phyloP scores from a whole-genome alignment of 768 basidiomycete species.

The Boletus eberwhitei region DNA sequence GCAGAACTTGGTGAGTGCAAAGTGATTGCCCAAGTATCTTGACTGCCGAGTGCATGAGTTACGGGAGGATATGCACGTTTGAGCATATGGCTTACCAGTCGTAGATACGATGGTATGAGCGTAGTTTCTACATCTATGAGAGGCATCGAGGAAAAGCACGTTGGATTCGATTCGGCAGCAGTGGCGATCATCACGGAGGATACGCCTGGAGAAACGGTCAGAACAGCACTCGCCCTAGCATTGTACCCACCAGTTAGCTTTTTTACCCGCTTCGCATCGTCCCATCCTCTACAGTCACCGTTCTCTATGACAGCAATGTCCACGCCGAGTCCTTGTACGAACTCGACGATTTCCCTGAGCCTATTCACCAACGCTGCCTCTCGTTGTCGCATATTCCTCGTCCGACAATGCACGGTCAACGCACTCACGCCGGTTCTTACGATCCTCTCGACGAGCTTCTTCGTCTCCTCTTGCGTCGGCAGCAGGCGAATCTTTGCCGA shows the following conservation, averaged over 20 bases:
- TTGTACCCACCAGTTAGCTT: slow-evolving; percentile 61
- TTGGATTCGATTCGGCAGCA: slow-evolving; percentile 89
- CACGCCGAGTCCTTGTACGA: slow-evolving; percentile 68
- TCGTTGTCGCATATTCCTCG: slow-evolving; percentile 82
- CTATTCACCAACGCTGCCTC: slow-evolving; percentile 78
- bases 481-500: slow-evolving; percentile 92
- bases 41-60: slow-evolving; percentile 41
- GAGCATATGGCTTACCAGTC: slow-evolving; percentile 47
- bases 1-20: slow-evolving; percentile 86
- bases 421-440: slow-evolving; percentile 83
- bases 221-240: background rate
- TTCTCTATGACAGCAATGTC: slow-evolving; percentile 91
- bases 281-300: slow-evolving; percentile 81
- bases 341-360: slow-evolving; percentile 80
- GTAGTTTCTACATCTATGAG: slow-evolving; percentile 65
- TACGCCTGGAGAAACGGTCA: slow-evolving; percentile 47
- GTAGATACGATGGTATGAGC: slow-evolving; percentile 70
- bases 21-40: slow-evolving; percentile 75
- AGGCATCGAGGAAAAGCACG: slow-evolving; percentile 73
- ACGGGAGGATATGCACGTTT: background rate
- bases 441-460: slow-evolving; percentile 86
- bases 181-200: slow-evolving; percentile 96
- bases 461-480: slow-evolving; percentile 81
- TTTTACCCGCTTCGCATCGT: slow-evolving; percentile 75
- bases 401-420: slow-evolving; percentile 94